phyloP scores from a whole-genome alignment of 768 basidiomycete genomes.

The Rubroboletus pulcherrimus region DNA sequence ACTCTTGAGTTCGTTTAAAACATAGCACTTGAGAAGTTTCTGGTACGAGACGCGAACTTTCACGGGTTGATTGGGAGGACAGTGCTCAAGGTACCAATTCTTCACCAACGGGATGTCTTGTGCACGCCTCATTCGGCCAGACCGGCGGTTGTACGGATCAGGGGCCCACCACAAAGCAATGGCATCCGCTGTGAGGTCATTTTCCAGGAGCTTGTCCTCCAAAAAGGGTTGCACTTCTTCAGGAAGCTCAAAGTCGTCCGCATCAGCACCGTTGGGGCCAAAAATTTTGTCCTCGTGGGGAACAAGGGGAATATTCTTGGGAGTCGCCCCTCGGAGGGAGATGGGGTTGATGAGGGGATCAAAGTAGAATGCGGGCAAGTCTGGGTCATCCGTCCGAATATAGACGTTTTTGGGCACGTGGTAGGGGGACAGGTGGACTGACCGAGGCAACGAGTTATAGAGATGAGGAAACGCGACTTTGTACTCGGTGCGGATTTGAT shows the following conservation, averaged over 20 bases:
- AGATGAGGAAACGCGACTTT: slow-evolving; percentile 99
- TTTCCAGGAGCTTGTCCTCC: slow-evolving; percentile 73
- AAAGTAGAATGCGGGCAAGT: slow-evolving; percentile 98
- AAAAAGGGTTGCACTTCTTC: slow-evolving; percentile 79
- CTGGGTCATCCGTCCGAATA: slow-evolving; percentile 99
- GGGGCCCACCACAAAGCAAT: slow-evolving; percentile 99
- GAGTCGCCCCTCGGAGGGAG: slow-evolving; percentile 78
- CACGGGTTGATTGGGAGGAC: slow-evolving; percentile 92
- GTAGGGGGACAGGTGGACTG: slow-evolving; percentile 88
- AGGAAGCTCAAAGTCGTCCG: slow-evolving; percentile 85
- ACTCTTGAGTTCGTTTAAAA: slow-evolving; percentile 89
- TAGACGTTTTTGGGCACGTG: slow-evolving; percentile 97
- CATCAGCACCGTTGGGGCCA: slow-evolving; percentile 79
- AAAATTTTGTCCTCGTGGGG: slow-evolving; percentile 93
- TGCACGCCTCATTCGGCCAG: slow-evolving; percentile 88
- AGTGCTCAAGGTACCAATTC: slow-evolving; percentile 98
- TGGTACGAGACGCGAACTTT: slow-evolving; percentile 99
- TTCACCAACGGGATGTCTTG: slow-evolving; percentile 96
- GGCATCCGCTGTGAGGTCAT: slow-evolving; percentile 90
- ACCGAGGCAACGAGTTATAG: slow-evolving; percentile 96
- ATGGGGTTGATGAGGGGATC: slow-evolving; percentile 98
- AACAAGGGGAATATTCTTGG: slow-evolving; percentile 79
- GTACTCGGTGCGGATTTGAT: slow-evolving; percentile 98
- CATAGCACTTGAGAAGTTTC: slow-evolving; percentile 93
- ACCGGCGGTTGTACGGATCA: slow-evolving; percentile 90